phyloP scores from a whole-genome alignment of 495 filamentous ascomycete genomes.

The Aspergillus ellipticus region DNA sequence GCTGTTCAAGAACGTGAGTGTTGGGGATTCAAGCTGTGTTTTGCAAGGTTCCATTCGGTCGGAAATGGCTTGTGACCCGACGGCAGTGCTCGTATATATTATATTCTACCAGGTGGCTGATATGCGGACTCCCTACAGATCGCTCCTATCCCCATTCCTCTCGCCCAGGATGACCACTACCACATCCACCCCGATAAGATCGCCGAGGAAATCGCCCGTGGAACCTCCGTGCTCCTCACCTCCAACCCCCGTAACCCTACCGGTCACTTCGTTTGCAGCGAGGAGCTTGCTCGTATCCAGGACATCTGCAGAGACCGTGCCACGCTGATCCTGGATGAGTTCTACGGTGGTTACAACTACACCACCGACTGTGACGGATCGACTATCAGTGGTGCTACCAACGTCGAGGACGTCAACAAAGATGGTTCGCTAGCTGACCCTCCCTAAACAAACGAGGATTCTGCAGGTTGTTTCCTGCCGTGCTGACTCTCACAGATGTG shows the following conservation, averaged over 20 bases:
- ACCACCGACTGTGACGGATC: constrained; percentile 84
- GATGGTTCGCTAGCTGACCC: constrained; percentile 45
- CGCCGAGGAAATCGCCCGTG: constrained; percentile 81
- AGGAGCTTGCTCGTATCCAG: constrained; percentile 81
- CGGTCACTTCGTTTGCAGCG: constrained; percentile 76
- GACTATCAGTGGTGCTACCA: constrained; percentile 81
- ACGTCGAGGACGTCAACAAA: constrained; percentile 66
- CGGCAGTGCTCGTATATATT: background rate
- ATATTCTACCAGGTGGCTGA: background rate
- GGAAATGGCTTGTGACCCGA: background rate
- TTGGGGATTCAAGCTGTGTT: too few species aligned
- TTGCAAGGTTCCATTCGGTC: background rate
- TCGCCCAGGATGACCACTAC: constrained; percentile 79
- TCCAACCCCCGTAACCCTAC: constrained; percentile 98
- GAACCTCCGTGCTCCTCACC: constrained; percentile 82
- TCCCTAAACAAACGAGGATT: background rate
- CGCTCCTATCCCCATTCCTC: constrained; percentile 81
- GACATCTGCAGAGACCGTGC: constrained; percentile 86
- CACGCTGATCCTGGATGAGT: constrained; percentile 92
- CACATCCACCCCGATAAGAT: constrained; percentile 92
- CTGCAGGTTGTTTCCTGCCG: constrained; percentile 29
- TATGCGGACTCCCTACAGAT: constrained; percentile 49
- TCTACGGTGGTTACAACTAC: constrained; percentile 96
- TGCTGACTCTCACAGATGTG: constrained; percentile 52
- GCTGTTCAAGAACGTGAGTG: constrained; percentile 76